These are phyloP conservation scores for Plasmopara muralis DNA, from an alignment of 352 stramenopile genomes.

Conservation along the genomic window DNA sequence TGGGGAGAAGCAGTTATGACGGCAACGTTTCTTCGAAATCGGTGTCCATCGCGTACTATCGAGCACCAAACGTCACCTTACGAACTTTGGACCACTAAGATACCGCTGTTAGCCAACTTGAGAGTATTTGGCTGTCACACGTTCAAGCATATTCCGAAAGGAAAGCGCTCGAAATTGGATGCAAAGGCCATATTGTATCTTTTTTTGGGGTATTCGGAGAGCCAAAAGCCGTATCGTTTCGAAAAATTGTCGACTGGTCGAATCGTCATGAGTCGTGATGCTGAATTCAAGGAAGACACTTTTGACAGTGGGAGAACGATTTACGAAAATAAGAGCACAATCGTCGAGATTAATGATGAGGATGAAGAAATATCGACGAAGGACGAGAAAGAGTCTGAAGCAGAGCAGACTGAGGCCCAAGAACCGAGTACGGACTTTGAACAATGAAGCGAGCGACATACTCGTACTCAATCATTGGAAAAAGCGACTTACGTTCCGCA, in stretches of 20 bases:
- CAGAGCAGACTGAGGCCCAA: too few relatives aligned
- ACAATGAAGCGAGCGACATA: background rate
- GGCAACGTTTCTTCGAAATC: background rate
- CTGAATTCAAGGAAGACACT: too few relatives aligned
- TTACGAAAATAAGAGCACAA: too few relatives aligned
- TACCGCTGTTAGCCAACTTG: background rate
- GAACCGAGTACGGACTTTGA: too few relatives aligned
- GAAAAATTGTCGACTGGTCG: background rate
- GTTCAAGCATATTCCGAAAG: background rate
- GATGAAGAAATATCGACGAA: too few relatives aligned
- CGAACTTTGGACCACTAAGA: background rate
- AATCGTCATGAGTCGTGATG: background rate
- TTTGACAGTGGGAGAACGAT: background rate
- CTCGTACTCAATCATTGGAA: background rate
- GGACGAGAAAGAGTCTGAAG: too few relatives aligned
- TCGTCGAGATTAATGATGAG: too few relatives aligned
- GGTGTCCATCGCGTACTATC: background rate
- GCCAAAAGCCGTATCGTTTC: background rate
- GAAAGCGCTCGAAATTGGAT: background rate
- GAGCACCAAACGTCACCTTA: background rate
- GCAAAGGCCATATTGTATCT: background rate
- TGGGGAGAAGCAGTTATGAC: constrained; percentile 2
- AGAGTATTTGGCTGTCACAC: too few relatives aligned
- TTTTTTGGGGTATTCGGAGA: background rate
- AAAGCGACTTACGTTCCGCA: background rate